Evolutionary conservation across 768 basidiomycete species (phyloP), one percentile per base, ranked within the genome.

Genomic region (Rhodocollybia butyracea): DNA sequence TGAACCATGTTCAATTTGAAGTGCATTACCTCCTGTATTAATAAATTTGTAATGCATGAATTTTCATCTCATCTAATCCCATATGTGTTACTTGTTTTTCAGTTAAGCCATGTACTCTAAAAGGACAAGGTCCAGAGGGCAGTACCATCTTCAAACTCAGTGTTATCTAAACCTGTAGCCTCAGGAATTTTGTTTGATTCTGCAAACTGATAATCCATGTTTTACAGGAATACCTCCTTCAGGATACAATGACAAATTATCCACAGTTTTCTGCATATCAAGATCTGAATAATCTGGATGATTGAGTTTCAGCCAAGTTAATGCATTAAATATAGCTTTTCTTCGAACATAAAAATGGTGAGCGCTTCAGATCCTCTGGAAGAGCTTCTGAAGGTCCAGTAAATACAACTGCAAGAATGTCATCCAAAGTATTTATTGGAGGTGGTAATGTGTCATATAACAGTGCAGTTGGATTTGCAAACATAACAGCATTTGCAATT

Each of bases 301-400:
- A 51, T 73, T 74, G 3, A 68, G 54, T 19, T 62, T 67, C 0
- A 74, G 57, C 72, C 72, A 74, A 19, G 70, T 58, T 1, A 75
- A 45, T 0, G 73, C 72, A 2, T 41, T 17, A 1, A 26, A 12
- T 0, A 73, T 67, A 13, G 40, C 56, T 1, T 63, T 57, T 2
- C 60, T 15, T 4, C 70, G 46, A 0, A 76, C 73, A 46, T 2
- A 73, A 56, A n/a, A 74, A 61, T 1, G 73, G 67, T 10, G 64
- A 56, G 0, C 66, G 58, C 17, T 63, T 50, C 15, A 67, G 63
- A 17, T 73, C 70, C 12, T 64, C 50, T n/a, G 57, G 26, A 8
- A 63, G 65, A 1, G 70, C 70, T 30, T 57, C 45, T 12, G 32
- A 24, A 0, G 68, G 59, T 0, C 73, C 72, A 0, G 62, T 68